Evolutionary conservation across 2,329 filamentous ascomycete genomes (phyloP).

Genomic region (Orbilia brochopaga): DNA sequence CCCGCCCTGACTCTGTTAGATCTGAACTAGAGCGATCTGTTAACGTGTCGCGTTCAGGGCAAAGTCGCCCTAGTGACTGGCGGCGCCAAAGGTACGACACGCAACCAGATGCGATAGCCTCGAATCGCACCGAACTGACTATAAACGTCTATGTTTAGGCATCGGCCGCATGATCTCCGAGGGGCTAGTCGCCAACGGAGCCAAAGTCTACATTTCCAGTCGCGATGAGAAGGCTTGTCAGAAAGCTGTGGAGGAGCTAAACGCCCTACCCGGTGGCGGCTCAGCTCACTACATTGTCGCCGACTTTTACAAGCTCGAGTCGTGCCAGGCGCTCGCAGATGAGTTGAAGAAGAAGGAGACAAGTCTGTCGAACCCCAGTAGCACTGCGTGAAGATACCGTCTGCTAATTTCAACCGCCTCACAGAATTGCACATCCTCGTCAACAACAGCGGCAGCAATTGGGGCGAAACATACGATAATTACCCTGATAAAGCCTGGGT

Average conservation of each 20-base stretch:
- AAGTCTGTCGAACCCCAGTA: constrained; percentile 55
- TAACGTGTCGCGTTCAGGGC: constrained; percentile 57
- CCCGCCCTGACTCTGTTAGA: neutral
- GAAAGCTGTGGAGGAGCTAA: constrained; percentile 67
- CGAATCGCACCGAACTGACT: neutral
- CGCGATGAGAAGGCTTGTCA: constrained; percentile 68
- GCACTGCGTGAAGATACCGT: neutral
- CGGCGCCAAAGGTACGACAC: constrained; percentile 56
- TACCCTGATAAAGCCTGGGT: constrained; percentile 65
- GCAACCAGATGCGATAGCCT: constrained; percentile 5
- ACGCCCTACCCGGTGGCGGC: constrained; percentile 62
- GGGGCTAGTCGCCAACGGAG: constrained; percentile 70
- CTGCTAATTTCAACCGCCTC: neutral
- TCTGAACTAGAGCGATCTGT: neutral
- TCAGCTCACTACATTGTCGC: constrained; percentile 67
- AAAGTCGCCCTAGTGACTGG: constrained; percentile 68
- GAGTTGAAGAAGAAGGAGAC: constrained; percentile 64
- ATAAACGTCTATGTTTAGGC: constrained; percentile 57
- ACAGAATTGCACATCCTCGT: constrained; percentile 67
- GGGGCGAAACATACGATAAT: constrained; percentile 67
- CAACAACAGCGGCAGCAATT: constrained; percentile 71
- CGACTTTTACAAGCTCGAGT: constrained; percentile 69
- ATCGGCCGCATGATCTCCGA: constrained; percentile 72
- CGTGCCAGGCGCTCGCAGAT: constrained; percentile 65
- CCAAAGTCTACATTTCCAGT: constrained; percentile 73